Evolutionary conservation across 768 basidiomycete species (phyloP).

Genomic region (Leccinum boreale): DNA sequence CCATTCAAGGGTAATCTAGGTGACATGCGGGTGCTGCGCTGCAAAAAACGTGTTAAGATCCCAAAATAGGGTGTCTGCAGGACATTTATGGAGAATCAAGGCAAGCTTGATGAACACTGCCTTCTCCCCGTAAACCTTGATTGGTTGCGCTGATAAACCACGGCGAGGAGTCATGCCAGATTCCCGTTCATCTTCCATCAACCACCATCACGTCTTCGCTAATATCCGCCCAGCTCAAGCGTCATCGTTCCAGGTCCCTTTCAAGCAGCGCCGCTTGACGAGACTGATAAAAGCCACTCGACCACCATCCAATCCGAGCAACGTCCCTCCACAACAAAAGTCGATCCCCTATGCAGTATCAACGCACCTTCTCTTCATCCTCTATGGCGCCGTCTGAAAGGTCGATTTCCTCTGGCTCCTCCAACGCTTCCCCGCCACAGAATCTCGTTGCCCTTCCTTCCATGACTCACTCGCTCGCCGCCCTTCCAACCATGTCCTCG

Average conservation of each 20-base stretch:
- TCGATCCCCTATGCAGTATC: slow-evolving; percentile 29
- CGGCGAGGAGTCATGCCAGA: slow-evolving; percentile 30
- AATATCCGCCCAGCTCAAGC: slow-evolving; percentile 30
- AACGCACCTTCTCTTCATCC: slow-evolving; percentile 28
- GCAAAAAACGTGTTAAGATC: slow-evolving; percentile 32
- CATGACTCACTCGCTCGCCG: slow-evolving; percentile 32
- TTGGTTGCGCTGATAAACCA: slow-evolving; percentile 32
- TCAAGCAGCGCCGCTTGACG: slow-evolving; percentile 21
- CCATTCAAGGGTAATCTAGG: slow-evolving; percentile 16
- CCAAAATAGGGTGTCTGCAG: slow-evolving; percentile 25
- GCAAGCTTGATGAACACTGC: slow-evolving; percentile 26
- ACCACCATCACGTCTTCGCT: slow-evolving; percentile 33
- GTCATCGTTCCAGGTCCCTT: slow-evolving; percentile 22
- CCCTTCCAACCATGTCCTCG: slow-evolving; percentile 30
- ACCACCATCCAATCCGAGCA: not conserved
- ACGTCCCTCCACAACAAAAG: slow-evolving; percentile 13
- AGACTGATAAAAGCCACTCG: slow-evolving; percentile 25
- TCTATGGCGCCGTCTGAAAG: slow-evolving; percentile 33
- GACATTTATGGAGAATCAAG: slow-evolving; percentile 16
- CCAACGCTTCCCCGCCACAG: slow-evolving; percentile 28
- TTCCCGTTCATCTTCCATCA: slow-evolving; percentile 32
- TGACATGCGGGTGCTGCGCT: slow-evolving; percentile 32
- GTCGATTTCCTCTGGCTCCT: slow-evolving; percentile 32
- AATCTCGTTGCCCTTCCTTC: slow-evolving; percentile 30
- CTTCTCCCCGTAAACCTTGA: slow-evolving; percentile 29